Percentiles rank a stretch among this genome's conserved stretches.
phyloP scores from a whole-genome alignment of 1,284 basidiomycete genomes.

The Earliella scabrosa region DNA sequence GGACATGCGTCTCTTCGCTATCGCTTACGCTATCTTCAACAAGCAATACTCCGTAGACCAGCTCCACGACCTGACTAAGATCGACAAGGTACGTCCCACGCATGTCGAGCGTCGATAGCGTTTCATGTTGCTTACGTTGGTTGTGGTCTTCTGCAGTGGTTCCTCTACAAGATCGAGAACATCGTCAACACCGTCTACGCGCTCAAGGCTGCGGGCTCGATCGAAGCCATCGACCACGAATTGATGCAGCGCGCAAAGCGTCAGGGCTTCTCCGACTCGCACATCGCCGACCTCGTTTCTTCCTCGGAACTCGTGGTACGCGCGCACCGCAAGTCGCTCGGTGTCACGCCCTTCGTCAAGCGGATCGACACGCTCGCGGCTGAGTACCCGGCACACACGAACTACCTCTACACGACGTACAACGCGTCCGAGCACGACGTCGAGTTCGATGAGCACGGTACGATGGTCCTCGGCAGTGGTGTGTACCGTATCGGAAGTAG shows the following conservation, averaged over 20 bases:
- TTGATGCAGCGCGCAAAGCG: slow-evolving; percentile 85
- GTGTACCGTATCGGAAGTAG: slow-evolving; percentile 98
- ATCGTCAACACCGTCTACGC: slow-evolving; percentile 86
- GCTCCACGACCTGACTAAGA: slow-evolving; percentile 95
- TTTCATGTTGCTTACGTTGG: slow-evolving; percentile 6
- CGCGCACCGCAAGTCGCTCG: slow-evolving; percentile 82
- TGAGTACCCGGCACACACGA: slow-evolving; percentile 98
- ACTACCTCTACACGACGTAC: slow-evolving; percentile 99
- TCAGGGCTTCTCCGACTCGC: slow-evolving; percentile 94
- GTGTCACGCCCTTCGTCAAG: slow-evolving; percentile 97
- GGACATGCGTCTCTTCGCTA: slow-evolving; percentile 94
- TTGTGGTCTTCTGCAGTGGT: slow-evolving; percentile 86
- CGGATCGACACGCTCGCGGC: slow-evolving; percentile 99
- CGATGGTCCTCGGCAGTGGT: slow-evolving; percentile 98
- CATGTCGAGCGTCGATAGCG: neutral
- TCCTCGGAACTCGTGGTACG: slow-evolving; percentile 62
- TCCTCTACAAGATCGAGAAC: slow-evolving; percentile 98
- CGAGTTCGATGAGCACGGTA: slow-evolving; percentile 95
- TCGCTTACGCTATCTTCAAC: slow-evolving; percentile 97
- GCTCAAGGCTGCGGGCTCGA: slow-evolving; percentile 69
- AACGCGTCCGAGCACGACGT: slow-evolving; percentile 97
- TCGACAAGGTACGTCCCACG: slow-evolving; percentile 74
- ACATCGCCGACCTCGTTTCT: slow-evolving; percentile 68
- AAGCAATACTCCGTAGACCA: slow-evolving; percentile 90
- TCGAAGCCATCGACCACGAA: slow-evolving; percentile 68